Percentiles rank a stretch among this genome's conserved stretches.
Evolutionary conservation across 352 stramenopile genomes (phyloP).

Genomic region (Discostella stelligera): DNA sequence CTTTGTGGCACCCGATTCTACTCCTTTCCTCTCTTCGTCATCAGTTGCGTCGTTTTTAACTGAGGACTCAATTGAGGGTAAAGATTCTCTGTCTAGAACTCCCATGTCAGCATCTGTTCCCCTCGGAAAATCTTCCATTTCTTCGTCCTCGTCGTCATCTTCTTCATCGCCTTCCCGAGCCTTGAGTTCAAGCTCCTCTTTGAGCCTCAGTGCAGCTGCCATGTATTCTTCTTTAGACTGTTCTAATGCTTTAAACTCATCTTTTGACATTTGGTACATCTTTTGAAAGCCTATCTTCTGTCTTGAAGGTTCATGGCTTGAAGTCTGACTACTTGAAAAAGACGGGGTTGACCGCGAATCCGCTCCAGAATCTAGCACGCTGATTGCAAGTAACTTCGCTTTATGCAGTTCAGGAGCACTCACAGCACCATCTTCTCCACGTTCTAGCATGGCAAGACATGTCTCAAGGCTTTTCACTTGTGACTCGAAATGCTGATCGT

Average conservation of each 20-base stretch:
- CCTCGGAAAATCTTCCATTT: conserved; percentile 71
- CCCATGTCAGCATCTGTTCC: conserved; percentile 33
- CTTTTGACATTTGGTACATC: conserved; percentile 58
- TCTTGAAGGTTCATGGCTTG: conserved; percentile 38
- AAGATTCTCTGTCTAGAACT: conserved; percentile 3
- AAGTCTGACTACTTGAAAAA: conserved; percentile 15
- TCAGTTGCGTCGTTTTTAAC: conserved; percentile 15
- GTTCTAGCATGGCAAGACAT: conserved; percentile 45
- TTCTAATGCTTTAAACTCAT: conserved; percentile 67
- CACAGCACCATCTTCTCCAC: conserved; percentile 22
- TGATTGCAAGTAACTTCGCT: conserved; percentile 51
- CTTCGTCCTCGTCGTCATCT: conserved; percentile 77
- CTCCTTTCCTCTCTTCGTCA: conserved; percentile 9
- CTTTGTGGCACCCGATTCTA: not conserved
- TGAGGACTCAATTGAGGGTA: conserved; percentile 1
- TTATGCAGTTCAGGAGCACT: conserved; percentile 41
- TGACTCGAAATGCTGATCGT: conserved; percentile 17
- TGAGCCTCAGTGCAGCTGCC: conserved; percentile 71
- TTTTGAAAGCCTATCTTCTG: conserved; percentile 69
- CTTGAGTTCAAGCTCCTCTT: conserved; percentile 79
- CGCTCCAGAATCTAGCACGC: conserved; percentile 63
- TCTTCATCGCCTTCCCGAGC: conserved; percentile 62
- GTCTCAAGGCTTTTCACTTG: conserved; percentile 45
- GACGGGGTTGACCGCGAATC: conserved; percentile 35
- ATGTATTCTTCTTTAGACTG: conserved; percentile 80